These are phyloP conservation scores for Mycena polygramma DNA, from an alignment of 768 basidiomycete genomes.

Conservation along the genomic window DNA sequence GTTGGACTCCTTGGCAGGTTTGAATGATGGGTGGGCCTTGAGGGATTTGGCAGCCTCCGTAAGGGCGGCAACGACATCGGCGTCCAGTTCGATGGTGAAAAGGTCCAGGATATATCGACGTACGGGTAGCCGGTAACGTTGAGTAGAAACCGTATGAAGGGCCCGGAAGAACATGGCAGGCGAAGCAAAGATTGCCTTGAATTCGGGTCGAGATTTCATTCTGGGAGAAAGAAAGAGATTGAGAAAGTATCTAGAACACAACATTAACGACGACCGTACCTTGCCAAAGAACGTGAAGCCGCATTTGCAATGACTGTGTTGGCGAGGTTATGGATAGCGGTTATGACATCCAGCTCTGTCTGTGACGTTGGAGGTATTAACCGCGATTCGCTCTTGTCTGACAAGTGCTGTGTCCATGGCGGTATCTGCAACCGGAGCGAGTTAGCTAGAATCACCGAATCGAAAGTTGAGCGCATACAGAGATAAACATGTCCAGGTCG, in stretches of 20 bases:
- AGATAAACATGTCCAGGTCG: slow-evolving; percentile 85
- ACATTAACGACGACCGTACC: slow-evolving; percentile 58
- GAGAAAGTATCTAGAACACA: not conserved
- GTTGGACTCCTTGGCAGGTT: slow-evolving; percentile 58
- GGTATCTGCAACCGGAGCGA: slow-evolving; percentile 67
- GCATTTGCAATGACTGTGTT: slow-evolving; percentile 97
- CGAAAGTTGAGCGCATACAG: slow-evolving; percentile 60
- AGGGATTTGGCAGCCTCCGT: slow-evolving; percentile 65
- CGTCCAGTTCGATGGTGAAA: slow-evolving; percentile 86
- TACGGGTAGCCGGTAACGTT: slow-evolving; percentile 92
- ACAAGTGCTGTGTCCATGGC: slow-evolving; percentile 65
- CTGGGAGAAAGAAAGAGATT: slow-evolving; percentile 50
- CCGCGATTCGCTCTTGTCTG: slow-evolving; percentile 57
- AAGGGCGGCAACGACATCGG: slow-evolving; percentile 68
- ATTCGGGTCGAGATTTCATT: slow-evolving; percentile 84
- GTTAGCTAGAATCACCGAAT: not conserved
- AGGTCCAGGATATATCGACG: slow-evolving; percentile 93
- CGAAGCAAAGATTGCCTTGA: slow-evolving; percentile 81
- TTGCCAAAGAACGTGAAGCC: slow-evolving; percentile 90
- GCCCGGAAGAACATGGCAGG: slow-evolving; percentile 86
- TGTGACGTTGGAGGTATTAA: slow-evolving; percentile 76
- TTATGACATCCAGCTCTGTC: slow-evolving; percentile 85
- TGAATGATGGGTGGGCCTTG: slow-evolving; percentile 60
- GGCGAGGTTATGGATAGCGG: slow-evolving; percentile 92
- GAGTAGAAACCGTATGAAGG: slow-evolving; percentile 88